Base-by-base conservation (phyloP, 495 filamentous ascomycete species). In the Daldinia childiae region DNA sequence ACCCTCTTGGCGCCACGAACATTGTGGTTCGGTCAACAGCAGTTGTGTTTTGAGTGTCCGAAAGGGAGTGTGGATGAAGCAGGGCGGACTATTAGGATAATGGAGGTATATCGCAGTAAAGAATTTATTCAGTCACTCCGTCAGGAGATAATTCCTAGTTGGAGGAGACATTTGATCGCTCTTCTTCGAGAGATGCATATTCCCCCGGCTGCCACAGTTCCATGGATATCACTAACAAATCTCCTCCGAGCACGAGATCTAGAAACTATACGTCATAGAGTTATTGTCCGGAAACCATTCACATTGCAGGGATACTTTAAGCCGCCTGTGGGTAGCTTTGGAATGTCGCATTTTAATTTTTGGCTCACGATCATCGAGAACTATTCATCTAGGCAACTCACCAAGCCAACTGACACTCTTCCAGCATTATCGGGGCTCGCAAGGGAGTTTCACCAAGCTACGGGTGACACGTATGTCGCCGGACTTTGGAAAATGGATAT, bases 1-100 rank as follows among this genome's bases (percentile, higher is more conserved):
- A 68, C 69, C 12, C 61, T 77, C 19, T 60, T 79, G 19, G 66
- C 74, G 6, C 72, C 76, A 27, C 69, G 74, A 26, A 77, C 73
- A n/a, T 52, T 78, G 19, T 72, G 69, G 51, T 79, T 73, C 57
- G 76, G 69, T 36, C 48, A 63, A 8, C 73, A 78, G 36, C 74
- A 74, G 30, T 36, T 78, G 29, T 61, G 68, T 21, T 75, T 72
- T 34, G 71, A 76, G 29, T 77, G 75, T 48, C 58, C 73, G 6
- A 38, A 63, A n/a, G 65, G 71, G 26, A 76, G 68, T 26, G 63
- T 70, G 6, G 71, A 69, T 58, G 73, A 77, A 60, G 73, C 70
- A n/a, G 68, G 73, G 19, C 54, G 66, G 38, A 65, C 34, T 30
- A 72, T 70, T 15, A 43, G 68, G 66, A 57, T 71, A 45, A 55